Evolutionary conservation across 345 rosid genomes (phyloP).

Genomic region (Eucalyptus marginata): DNA sequence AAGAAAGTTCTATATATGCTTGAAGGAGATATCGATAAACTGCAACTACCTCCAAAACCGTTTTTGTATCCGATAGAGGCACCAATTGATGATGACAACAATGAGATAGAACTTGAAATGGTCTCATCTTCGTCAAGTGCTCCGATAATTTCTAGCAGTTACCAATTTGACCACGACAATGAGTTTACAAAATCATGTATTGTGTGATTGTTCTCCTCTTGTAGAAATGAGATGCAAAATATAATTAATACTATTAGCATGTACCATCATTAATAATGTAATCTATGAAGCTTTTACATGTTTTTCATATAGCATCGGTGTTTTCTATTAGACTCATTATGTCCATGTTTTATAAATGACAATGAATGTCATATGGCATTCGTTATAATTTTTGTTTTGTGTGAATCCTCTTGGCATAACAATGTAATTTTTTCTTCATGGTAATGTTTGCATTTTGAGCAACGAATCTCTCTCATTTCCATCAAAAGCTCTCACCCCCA

Average conservation of each 20-base stretch:
- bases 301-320: not conserved
- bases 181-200: not conserved
- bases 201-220: not conserved
- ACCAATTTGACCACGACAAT: not conserved
- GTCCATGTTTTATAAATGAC: not conserved
- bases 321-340: not conserved
- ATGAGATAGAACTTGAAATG: not conserved
- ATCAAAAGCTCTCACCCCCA: no score
- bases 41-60: not conserved
- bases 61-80: not conserved
- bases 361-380: no score
- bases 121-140: not conserved
- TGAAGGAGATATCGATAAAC: not conserved
- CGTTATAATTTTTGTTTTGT: no score
- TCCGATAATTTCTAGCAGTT: fast-evolving
- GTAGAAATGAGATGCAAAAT: no score
- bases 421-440: no score
- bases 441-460: no score
- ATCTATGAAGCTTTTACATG: not conserved
- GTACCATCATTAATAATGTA: not conserved
- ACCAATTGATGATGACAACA: not conserved
- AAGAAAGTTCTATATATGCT: not conserved
- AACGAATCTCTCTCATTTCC: no score
- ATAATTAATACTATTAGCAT: not conserved
- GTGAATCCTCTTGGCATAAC: no score